Base-by-base conservation (phyloP, 2,329 filamentous ascomycete species). In the Verticillium nubilum region DNA sequence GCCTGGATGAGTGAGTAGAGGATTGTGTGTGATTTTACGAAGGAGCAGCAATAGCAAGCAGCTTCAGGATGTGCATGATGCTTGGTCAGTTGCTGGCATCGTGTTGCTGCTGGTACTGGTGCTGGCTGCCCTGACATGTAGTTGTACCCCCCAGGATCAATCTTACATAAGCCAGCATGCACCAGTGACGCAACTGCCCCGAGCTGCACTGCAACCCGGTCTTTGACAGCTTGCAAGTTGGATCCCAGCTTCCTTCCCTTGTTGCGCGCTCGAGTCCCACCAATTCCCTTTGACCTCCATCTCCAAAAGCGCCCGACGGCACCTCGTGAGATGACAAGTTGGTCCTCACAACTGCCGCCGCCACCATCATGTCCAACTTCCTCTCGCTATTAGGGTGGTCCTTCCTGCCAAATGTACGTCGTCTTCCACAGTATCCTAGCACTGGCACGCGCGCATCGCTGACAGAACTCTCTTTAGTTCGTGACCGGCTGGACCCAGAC, bases 401-500 rank as follows among this genome's bases (percentile, higher is more conserved):
- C 61, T 84, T 85, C 67, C 77, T 85, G 55, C 82, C 83, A 53
- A 75, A 76, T 57, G 82, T 84, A 72, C 55, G 79, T 64, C 31
- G n/a, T 28, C 52, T 35, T 47, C 7, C 47, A 26, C 17, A 13
- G 42, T 42, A n/a, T n/a, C 35, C 13, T 27, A n/a, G n/a, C n/a
- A n/a, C n/a, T 17, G 26, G 42, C 23, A 29, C 56, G 17, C 27
- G 10, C 25, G 27, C 19, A 53, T 58, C 54, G 37, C 58, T 61
- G 27, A 55, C 63, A 63, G 60, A 69, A 63, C 27, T 19, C 25
- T 37, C 29, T 56, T 31, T 63, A 96, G 91, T 85, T 94, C 67
- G 89, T 87, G 55, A 93, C 92, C 37, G 85, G 85, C 63, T 90
- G 88, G 78, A 72, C 89, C 5, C 94, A 98, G 73, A 82, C 83